Evolutionary conservation across 768 basidiomycete species (phyloP).

Genomic region (Suillus weaverae): DNA sequence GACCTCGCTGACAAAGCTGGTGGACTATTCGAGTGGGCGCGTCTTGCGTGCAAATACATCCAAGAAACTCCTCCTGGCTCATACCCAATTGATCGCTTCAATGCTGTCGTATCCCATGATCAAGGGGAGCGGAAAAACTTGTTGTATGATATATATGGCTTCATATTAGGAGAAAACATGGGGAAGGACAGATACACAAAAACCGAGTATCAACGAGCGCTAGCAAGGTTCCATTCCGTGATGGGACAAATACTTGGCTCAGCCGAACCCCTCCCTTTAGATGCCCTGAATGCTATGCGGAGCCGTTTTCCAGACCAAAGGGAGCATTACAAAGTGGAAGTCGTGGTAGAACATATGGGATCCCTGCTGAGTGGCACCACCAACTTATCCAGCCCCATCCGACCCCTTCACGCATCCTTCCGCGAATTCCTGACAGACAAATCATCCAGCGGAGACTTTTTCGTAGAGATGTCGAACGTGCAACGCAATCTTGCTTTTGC

Average conservation of each 20-base stretch:
- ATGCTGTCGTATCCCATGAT: background rate
- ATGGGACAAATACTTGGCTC: constrained; percentile 3
- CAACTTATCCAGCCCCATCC: constrained; percentile 8
- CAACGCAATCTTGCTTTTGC: constrained; percentile 6
- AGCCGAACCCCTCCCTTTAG: background rate
- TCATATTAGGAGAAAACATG: background rate
- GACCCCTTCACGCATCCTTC: constrained; percentile 29
- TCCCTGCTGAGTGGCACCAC: constrained; percentile 9
- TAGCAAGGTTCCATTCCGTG: constrained; percentile 1
- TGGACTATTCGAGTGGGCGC: constrained; percentile 13
- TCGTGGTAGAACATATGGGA: background rate
- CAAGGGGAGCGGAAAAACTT: background rate
- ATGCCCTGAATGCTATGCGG: background rate
- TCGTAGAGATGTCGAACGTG: constrained; percentile 4
- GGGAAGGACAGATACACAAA: background rate
- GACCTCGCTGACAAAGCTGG: background rate
- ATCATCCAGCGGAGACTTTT: constrained; percentile 15
- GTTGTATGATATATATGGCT: background rate
- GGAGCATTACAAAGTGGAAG: background rate
- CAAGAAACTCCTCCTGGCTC: background rate
- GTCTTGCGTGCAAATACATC: constrained; percentile 8
- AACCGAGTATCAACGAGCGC: background rate
- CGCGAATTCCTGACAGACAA: constrained; percentile 23
- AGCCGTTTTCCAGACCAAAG: background rate
- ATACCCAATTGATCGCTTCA: background rate